Evolutionary conservation across 2,329 filamentous ascomycete genomes (phyloP), one percentile per base, ranked within the genome.

Genomic region (Trichoderma lentiforme): DNA sequence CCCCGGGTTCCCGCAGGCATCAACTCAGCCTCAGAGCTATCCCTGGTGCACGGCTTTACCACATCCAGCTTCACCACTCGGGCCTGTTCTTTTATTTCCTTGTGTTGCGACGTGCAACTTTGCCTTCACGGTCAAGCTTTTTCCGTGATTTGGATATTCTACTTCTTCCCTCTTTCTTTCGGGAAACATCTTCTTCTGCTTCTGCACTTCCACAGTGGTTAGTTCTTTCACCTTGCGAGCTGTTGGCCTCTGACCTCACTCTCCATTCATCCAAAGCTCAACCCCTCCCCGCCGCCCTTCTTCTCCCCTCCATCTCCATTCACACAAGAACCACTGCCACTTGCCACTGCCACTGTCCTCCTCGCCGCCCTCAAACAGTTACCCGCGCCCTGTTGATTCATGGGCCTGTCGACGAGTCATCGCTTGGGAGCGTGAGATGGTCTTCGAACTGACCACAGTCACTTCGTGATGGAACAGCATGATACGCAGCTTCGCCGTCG

Each of bases 391-490:
- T 60, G 24, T 43, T 51, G 70, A 61, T 73, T 71, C 74, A 73
- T 76, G 76, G 66, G 73, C 71, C 73, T 71, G 71, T 70, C 67
- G 61, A 73, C 72, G 73, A 77, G 74, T 73, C 65, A 64, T 47
- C 26, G 47, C 58, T 76, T 73, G 75, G 72, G 76, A 77, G 76
- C 21, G 64, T 76, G 73, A 78, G 75, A 77, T 74, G 73, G 68
- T 74, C 66, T 71, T 73, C 71, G 75, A 70, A 76, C 76, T 79
- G 74, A 78, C 77, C 73, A 72, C 76, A 77, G 78, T 75, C 78
- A 79, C 78, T 80, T 82, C 84, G 84, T 85, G 80, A 88, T 88
- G 86, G 86, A 87, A 86, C 81, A 83, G 81, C 82, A 84, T 82
- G 75, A 77, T 58, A 73, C 76, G 70, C 79, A 76, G 73, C 75